Evolutionary conservation across 169 alveolate genomes (phyloP), one percentile per base, ranked within the genome.

Genomic region (Plasmodium malariae): DNA sequence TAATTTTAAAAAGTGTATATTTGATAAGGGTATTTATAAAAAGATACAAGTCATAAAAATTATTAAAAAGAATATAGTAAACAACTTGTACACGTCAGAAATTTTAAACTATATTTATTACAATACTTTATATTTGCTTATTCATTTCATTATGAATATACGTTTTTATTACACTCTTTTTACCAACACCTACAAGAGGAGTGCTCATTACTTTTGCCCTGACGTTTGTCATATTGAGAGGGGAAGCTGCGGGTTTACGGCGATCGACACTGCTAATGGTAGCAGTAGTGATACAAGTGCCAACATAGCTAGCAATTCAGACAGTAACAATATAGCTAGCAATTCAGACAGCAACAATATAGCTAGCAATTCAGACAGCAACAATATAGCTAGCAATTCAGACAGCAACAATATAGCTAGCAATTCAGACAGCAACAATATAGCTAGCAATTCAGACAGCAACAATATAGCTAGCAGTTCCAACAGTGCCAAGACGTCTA

Each of bases 21-120:
- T 83, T 57, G 62, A 83, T 54, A 83, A 11, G 59, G 91, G 91
- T 14, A n/a, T 19, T 4, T 83, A 83, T 70, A 83, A 65, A 83
- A 83, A 83, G 67, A 55, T 83, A 49, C 67, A 83, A 36, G 19
- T 49, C 32, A 83, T 83, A 49, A 83, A 83, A 48, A 83, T 83
- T 34, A 21, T 40, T n/a, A 83, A 57, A 70, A 36, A 71, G 30
- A 83, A 83, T 21, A 17, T 28, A 0, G n/a, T 67, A 19, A 83
- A 83, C 19, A 83, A 83, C 21, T 12, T 83, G 19, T 83, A 83
- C 59, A 67, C 91, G 14, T 83, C 91, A 17, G 91, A 83, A 11
- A 83, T 83, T 26, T 59, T 83, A 17, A 83, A 83, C 30, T 67
- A 83, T 54, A 43, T 83, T 30, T 83, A 83, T 54, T 83, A 83